These are phyloP conservation scores for Picochlorum sp. DNA, from an alignment of 139 green algal species.

Conservation along the genomic window DNA sequence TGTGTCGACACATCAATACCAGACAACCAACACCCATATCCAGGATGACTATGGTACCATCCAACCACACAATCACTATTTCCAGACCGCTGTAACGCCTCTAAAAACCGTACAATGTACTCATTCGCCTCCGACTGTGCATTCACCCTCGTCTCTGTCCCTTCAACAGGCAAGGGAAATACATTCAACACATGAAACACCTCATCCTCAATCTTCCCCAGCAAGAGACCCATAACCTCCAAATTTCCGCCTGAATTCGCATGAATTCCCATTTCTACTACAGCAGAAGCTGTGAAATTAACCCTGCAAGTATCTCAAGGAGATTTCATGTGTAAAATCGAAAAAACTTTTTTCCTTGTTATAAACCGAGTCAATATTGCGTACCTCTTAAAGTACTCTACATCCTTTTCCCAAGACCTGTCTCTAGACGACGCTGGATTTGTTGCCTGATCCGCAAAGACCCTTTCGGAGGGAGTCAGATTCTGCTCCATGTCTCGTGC, in stretches of 20 bases:
- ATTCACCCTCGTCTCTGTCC: constrained; percentile 96
- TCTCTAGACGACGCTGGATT: no score
- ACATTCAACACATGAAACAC: constrained; percentile 92
- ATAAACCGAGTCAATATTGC: no score
- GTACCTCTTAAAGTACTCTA: constrained; percentile 79
- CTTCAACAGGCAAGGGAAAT: constrained; percentile 95
- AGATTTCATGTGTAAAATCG: no score
- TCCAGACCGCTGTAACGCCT: constrained; percentile 53
- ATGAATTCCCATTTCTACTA: constrained; percentile 98
- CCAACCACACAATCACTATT: constrained; percentile 89
- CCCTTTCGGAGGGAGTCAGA: background rate
- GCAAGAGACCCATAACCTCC: constrained; percentile 97
- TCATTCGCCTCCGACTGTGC: constrained; percentile 85
- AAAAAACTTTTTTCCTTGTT: no score
- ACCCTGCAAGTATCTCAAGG: constrained; percentile 48
- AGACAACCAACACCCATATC: constrained; percentile 98
- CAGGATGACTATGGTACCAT: constrained; percentile 98
- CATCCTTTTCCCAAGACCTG: constrained; percentile 83
- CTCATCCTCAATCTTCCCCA: constrained; percentile 31
- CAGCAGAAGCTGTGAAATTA: constrained; percentile 81
- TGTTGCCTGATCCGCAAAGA: background rate
- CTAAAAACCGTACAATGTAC: constrained; percentile 89
- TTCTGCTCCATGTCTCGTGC: background rate
- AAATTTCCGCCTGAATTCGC: constrained; percentile 83
- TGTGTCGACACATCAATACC: constrained; percentile 83